These are phyloP conservation scores for Cicer cuneatum DNA, from an alignment of 306 rosid genomes.

Conservation along the genomic window DNA sequence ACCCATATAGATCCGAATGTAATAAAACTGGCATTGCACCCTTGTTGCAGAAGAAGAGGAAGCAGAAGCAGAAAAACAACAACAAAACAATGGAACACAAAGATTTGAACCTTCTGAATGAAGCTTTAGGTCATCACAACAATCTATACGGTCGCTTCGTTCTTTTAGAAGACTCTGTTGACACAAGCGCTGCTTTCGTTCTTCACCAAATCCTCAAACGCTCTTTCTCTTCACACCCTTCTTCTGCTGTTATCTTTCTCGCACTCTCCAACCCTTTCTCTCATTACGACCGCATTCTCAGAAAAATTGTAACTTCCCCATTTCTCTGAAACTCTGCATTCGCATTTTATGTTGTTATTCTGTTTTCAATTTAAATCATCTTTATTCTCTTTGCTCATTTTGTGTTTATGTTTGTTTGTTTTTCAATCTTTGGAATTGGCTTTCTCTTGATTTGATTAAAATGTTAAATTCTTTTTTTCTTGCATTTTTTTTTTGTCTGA, in stretches of 20 bases:
- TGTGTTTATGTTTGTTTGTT: not conserved
- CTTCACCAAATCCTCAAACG: constrained; percentile 86
- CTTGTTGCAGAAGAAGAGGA: not conserved
- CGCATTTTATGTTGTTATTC: too few relatives aligned
- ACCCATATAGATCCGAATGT: too few relatives aligned
- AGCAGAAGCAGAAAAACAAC: not conserved
- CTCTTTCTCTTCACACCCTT: constrained; percentile 59
- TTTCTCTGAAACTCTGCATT: not conserved
- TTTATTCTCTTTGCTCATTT: not conserved
- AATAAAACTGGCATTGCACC: too few relatives aligned
- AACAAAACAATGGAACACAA: constrained; percentile 53
- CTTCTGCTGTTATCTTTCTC: constrained; percentile 66
- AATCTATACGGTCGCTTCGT: constrained; percentile 57
- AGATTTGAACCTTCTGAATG: constrained; percentile 61
- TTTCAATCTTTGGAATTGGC: not conserved
- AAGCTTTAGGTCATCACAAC: constrained; percentile 62
- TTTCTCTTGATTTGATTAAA: not conserved
- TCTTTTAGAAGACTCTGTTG: constrained; percentile 76
- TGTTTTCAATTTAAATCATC: not conserved
- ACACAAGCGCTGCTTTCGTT: constrained; percentile 82
- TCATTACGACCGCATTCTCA: constrained; percentile 84
- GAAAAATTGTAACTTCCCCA: constrained; percentile 63
- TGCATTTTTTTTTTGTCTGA: not conserved
- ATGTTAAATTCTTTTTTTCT: not conserved
- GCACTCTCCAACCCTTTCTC: constrained; percentile 78